These are phyloP conservation scores for Karstenula rhodostoma DNA, from an alignment of 2,329 filamentous ascomycete species.

Conservation along the genomic window DNA sequence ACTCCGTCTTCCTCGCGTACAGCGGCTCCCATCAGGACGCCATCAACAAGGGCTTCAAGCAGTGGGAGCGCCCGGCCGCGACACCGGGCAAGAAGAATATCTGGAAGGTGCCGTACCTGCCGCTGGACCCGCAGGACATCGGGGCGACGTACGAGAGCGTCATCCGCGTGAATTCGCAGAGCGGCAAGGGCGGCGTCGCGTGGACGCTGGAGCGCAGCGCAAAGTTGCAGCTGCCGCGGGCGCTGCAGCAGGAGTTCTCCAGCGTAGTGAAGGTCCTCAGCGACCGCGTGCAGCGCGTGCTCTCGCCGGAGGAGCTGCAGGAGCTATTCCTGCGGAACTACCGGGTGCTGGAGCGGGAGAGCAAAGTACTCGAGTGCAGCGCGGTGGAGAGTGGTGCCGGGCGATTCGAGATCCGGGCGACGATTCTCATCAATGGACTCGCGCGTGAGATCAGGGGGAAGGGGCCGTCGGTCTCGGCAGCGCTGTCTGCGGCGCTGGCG, in stretches of 20 bases:
- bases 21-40: conserved; percentile 93
- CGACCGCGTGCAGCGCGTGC: conserved; percentile 81
- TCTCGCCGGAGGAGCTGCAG: conserved; percentile 83
- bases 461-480: neutral
- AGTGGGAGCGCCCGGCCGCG: conserved; percentile 68
- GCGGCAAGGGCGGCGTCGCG: conserved; percentile 90
- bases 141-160: conserved; percentile 97
- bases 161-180: conserved; percentile 97
- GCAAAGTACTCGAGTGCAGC: conserved; percentile 1
- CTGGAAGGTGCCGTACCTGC: conserved; percentile 92
- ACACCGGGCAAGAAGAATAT: conserved; percentile 63
- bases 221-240: conserved; percentile 89
- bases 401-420: neutral
- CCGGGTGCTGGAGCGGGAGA: neutral
- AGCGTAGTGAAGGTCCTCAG: conserved; percentile 83
- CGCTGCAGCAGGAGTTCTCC: conserved; percentile 90
- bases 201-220: conserved; percentile 92
- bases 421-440: conserved; percentile 3
- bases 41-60: conserved; percentile 87
- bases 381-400: neutral
- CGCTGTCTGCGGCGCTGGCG: neutral
- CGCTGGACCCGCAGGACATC: conserved; percentile 91
- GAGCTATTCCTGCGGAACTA: conserved; percentile 68
- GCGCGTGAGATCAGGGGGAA: neutral
- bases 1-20: conserved; percentile 91